Conservation (phyloP, 2,329 filamentous ascomycete species). For the Botrytis porri region DNA sequence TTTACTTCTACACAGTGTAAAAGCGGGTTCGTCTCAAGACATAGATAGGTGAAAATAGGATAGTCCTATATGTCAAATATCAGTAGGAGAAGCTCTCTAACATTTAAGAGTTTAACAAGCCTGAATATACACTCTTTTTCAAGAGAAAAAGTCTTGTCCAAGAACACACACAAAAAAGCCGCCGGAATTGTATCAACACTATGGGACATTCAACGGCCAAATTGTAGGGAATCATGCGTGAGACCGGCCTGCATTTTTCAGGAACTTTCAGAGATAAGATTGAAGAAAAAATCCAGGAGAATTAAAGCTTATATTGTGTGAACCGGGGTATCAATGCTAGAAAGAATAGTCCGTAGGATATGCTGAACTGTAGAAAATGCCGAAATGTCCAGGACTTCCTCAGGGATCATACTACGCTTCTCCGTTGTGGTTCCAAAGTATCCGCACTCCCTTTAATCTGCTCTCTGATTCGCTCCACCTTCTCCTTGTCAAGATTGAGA, state of each 20-base stretch:
- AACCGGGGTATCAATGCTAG: constrained; percentile 17
- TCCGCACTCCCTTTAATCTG: constrained; percentile 50
- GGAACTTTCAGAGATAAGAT: background rate
- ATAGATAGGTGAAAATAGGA: background rate
- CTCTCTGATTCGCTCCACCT: constrained; percentile 56
- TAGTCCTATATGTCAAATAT: background rate
- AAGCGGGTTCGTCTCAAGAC: background rate
- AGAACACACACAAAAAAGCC: background rate
- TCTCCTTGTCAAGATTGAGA: constrained; percentile 58
- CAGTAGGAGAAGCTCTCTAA: background rate
- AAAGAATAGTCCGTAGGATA: constrained; percentile 15
- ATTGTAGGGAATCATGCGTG: background rate
- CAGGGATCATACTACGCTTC: constrained; percentile 25
- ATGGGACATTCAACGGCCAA: background rate
- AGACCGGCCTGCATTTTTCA: background rate
- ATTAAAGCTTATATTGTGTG: constrained; percentile 10
- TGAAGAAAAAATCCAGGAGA: background rate
- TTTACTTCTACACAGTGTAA: background rate
- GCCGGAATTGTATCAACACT: background rate
- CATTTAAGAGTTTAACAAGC: background rate
- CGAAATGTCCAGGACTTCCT: constrained; percentile 33
- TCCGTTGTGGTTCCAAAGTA: constrained; percentile 39
- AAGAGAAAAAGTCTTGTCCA: background rate
- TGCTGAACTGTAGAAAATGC: constrained; percentile 1
- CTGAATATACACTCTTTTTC: background rate